These are phyloP conservation scores for Ophiocordyceps camponoti-saundersi DNA, from an alignment of 2,329 filamentous ascomycete genomes.

Conservation along the genomic window DNA sequence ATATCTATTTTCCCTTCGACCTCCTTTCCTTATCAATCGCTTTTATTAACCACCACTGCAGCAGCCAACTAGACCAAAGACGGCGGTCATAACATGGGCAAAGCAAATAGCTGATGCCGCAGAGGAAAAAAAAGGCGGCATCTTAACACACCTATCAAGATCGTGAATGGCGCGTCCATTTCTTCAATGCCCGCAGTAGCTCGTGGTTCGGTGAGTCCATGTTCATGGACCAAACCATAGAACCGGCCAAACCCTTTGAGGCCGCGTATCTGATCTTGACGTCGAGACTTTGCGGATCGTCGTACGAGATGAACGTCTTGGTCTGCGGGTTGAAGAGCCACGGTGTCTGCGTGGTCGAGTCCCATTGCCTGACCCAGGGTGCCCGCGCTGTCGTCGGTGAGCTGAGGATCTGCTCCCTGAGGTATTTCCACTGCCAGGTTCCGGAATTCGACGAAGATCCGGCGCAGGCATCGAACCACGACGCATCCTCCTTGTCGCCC, in stretches of 20 bases:
- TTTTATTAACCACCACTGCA: too few relatives aligned
- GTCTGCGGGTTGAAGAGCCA: slow-evolving; percentile 2
- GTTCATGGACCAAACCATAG: slow-evolving; percentile 1
- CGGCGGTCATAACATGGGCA: too few relatives aligned
- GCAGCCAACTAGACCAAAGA: too few relatives aligned
- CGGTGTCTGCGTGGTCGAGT: slow-evolving; percentile 3
- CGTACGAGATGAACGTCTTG: slow-evolving; percentile 4
- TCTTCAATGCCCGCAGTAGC: not conserved
- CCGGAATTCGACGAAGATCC: not conserved
- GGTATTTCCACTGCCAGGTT: not conserved
- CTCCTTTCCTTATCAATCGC: too few relatives aligned
- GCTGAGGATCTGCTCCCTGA: not conserved
- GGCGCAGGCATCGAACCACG: not conserved
- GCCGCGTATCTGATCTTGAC: slow-evolving; percentile 3
- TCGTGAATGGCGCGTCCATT: not conserved
- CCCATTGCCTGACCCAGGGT: slow-evolving; percentile 2
- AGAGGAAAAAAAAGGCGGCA: not conserved
- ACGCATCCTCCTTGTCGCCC: not conserved
- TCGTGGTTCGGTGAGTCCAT: not conserved
- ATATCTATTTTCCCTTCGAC: too few relatives aligned
- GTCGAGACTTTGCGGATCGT: slow-evolving; percentile 4
- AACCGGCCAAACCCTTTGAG: slow-evolving; percentile 2
- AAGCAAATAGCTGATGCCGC: too few relatives aligned
- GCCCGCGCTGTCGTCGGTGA: not conserved
- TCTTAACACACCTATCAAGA: not conserved